A percentile compares a stretch with the other conserved stretches of the same genome.
Conservation (phyloP, 352 stramenopile genomes). For the Hyaloperonospora arabidopsidis region DNA sequence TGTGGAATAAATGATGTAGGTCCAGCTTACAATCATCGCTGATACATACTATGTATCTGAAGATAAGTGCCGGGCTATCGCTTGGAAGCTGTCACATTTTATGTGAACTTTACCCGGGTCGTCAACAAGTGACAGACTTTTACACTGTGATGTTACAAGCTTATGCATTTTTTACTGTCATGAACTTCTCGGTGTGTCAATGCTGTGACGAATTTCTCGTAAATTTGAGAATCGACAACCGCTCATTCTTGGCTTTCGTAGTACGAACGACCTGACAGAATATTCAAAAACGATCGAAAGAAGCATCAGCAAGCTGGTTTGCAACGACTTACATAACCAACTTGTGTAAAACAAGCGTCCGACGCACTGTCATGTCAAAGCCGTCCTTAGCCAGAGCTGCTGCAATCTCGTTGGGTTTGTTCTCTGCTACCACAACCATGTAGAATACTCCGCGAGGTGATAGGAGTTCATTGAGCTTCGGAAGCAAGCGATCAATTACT, state of each 20-base stretch:
- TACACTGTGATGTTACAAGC: too few species aligned
- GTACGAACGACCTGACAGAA: conserved; percentile 48
- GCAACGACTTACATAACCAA: neutral
- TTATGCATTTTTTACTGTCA: too few species aligned
- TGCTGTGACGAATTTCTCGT: conserved; percentile 13
- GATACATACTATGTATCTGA: too few species aligned
- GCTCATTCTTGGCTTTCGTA: conserved; percentile 63
- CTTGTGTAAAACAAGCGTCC: neutral
- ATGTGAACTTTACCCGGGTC: too few species aligned
- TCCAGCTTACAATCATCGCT: too few species aligned
- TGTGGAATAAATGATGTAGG: too few species aligned
- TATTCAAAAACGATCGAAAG: conserved; percentile 27
- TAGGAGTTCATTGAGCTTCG: conserved; percentile 81
- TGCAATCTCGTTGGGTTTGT: conserved; percentile 91
- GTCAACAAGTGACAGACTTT: too few species aligned
- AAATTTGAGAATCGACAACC: conserved; percentile 73
- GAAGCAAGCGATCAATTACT: conserved; percentile 93
- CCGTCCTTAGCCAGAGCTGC: conserved; percentile 54
- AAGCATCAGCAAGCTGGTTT: neutral
- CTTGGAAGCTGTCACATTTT: too few species aligned
- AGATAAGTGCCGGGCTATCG: too few species aligned
- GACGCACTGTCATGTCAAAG: conserved; percentile 57
- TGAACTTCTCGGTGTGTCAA: too few species aligned
- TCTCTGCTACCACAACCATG: conserved; percentile 96
- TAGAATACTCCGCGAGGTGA: conserved; percentile 89